Evolutionary conservation across 1,139 yeast species (phyloP).

Genomic region (Hansenula sp.): DNA sequence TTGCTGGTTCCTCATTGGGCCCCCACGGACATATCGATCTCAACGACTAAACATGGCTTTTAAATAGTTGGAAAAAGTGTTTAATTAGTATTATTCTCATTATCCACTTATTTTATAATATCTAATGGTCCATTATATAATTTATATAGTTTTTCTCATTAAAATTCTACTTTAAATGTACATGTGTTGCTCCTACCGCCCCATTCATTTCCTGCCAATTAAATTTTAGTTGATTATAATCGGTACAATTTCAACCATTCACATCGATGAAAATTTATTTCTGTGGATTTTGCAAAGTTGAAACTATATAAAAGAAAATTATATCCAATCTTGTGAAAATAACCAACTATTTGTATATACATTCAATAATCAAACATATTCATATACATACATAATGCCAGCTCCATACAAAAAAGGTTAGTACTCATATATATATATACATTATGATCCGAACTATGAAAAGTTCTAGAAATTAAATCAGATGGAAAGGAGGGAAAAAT

Average conservation of each 20-base stretch:
- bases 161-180: too few relatives aligned
- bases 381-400: conserved; percentile 18
- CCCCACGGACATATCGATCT: background rate
- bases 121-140: too few relatives aligned
- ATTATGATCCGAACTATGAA: too few relatives aligned
- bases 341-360: background rate
- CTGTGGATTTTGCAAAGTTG: background rate
- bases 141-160: too few relatives aligned
- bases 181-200: too few relatives aligned
- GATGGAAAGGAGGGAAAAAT: too few relatives aligned
- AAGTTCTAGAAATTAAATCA: too few relatives aligned
- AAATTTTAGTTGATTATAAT: background rate
- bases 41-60: background rate
- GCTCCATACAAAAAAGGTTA: conserved; percentile 34
- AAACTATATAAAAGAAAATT: conserved; percentile 1
- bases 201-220: background rate
- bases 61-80: too few relatives aligned
- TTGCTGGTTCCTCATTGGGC: background rate
- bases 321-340: background rate
- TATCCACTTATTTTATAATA: too few relatives aligned
- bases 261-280: conserved; percentile 1
- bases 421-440: background rate
- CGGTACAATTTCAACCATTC: conserved; percentile 3
- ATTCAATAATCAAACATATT: background rate
- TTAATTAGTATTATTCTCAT: too few relatives aligned